These are phyloP conservation scores for Wickerhamomyces sp. DNA, from an alignment of 1,139 yeast genomes.

Conservation along the genomic window DNA sequence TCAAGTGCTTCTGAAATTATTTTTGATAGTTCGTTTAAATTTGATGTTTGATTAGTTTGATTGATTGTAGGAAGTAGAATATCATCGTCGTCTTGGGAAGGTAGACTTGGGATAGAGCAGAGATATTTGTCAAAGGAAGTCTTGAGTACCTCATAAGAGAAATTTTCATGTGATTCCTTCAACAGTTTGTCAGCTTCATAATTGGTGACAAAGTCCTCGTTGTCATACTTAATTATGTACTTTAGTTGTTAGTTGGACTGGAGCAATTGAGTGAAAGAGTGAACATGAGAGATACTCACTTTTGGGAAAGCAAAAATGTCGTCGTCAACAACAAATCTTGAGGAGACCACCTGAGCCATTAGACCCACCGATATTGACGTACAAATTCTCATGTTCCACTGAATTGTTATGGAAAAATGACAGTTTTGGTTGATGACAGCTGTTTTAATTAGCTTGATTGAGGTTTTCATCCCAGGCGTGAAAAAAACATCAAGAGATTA, in stretches of 20 bases:
- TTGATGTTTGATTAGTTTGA: slow-evolving; percentile 11
- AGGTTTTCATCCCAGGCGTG: no score
- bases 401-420: background rate
- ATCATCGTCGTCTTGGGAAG: background rate
- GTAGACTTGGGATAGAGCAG: slow-evolving; percentile 18
- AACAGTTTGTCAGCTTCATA: slow-evolving; percentile 1
- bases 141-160: slow-evolving; percentile 26
- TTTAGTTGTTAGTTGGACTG: background rate
- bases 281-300: slow-evolving; percentile 11
- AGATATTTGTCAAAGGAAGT: slow-evolving; percentile 11
- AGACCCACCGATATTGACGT: background rate
- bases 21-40: slow-evolving; percentile 6
- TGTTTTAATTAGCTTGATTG: background rate
- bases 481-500: no score
- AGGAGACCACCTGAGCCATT: background rate
- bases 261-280: background rate
- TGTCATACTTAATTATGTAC: background rate
- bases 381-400: background rate
- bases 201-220: slow-evolving; percentile 1
- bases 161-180: background rate
- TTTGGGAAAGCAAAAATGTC: slow-evolving; percentile 23
- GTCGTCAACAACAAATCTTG: slow-evolving; percentile 13
- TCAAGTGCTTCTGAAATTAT: slow-evolving; percentile 24
- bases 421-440: background rate
- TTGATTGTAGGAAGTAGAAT: background rate